These are phyloP conservation scores for Botrytis elliptica DNA, from an alignment of 2,329 filamentous ascomycete genomes.

Conservation along the genomic window DNA sequence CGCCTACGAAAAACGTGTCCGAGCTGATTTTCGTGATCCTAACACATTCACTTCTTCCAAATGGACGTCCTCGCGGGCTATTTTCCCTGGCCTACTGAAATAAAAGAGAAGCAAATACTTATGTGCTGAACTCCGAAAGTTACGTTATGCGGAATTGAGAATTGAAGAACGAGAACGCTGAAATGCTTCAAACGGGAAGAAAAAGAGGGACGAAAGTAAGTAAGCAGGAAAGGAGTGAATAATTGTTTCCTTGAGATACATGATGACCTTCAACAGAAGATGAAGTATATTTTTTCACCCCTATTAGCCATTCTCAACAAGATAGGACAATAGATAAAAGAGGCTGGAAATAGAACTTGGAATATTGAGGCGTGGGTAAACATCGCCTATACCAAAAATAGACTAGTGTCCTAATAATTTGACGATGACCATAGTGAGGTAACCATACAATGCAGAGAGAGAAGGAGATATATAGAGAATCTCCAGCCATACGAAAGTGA, in stretches of 20 bases:
- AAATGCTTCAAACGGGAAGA: conserved; percentile 15
- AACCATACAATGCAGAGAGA: not conserved
- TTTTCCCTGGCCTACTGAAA: not conserved
- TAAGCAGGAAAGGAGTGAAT: conserved; percentile 16
- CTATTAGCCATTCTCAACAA: conserved; percentile 14
- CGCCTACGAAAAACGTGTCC: conserved; percentile 1
- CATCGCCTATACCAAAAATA: conserved; percentile 8
- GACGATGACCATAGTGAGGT: conserved; percentile 10
- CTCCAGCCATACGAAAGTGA: conserved; percentile 18
- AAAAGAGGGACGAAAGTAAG: conserved; percentile 15
- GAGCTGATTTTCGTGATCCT: not conserved
- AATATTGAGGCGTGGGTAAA: conserved; percentile 17
- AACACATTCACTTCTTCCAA: conserved; percentile 5
- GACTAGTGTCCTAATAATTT: conserved; percentile 19
- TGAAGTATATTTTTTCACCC: conserved; percentile 14
- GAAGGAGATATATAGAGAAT: not conserved
- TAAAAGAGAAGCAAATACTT: conserved; percentile 21
- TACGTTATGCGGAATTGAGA: conserved; percentile 6
- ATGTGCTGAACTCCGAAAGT: conserved; percentile 17
- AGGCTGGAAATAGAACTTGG: conserved; percentile 18
- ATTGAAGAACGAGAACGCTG: not conserved
- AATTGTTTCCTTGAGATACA: conserved; percentile 17
- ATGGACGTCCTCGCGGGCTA: not conserved
- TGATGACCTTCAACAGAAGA: conserved; percentile 16
- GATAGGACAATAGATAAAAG: conserved; percentile 6